These are phyloP conservation scores for Pluteus cervinus DNA, from an alignment of 768 basidiomycete species.

Conservation along the genomic window DNA sequence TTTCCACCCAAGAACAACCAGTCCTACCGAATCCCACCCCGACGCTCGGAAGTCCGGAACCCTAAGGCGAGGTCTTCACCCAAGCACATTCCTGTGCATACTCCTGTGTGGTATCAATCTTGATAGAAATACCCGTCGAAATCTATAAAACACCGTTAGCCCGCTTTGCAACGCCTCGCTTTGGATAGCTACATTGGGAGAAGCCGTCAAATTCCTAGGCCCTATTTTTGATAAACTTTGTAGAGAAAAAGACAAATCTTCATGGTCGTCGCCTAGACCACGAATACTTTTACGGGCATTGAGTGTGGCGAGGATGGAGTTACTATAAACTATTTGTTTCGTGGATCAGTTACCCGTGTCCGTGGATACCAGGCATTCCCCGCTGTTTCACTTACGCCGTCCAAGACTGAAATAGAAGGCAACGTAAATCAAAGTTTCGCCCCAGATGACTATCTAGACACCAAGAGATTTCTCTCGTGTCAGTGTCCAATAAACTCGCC, in stretches of 20 bases:
- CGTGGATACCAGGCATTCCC: slow-evolving; percentile 12
- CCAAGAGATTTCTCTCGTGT: no score
- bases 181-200: no score
- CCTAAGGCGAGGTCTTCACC: no score
- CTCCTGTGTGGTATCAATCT: slow-evolving; percentile 58
- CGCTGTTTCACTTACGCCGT: slow-evolving; percentile 28
- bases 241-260: slow-evolving; percentile 41
- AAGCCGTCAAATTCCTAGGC: slow-evolving; percentile 25
- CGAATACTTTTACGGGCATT: slow-evolving; percentile 36
- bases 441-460: slow-evolving; percentile 32
- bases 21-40: no score
- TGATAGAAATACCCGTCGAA: slow-evolving; percentile 54
- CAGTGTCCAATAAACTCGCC: not conserved
- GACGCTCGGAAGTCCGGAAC: no score
- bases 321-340: slow-evolving; percentile 34
- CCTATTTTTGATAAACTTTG: slow-evolving; percentile 35
- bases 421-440: slow-evolving; percentile 39
- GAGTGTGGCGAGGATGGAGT: slow-evolving; percentile 38
- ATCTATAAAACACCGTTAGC: slow-evolving; percentile 19
- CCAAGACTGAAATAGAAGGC: slow-evolving; percentile 48
- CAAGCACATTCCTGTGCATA: slow-evolving; percentile 38
- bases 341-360: slow-evolving; percentile 10
- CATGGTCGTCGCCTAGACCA: slow-evolving; percentile 36
- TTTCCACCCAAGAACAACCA: no score
- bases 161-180: no score